These are phyloP conservation scores for Pythium myriotylum DNA, from an alignment of 352 stramenopile genomes.

Conservation along the genomic window DNA sequence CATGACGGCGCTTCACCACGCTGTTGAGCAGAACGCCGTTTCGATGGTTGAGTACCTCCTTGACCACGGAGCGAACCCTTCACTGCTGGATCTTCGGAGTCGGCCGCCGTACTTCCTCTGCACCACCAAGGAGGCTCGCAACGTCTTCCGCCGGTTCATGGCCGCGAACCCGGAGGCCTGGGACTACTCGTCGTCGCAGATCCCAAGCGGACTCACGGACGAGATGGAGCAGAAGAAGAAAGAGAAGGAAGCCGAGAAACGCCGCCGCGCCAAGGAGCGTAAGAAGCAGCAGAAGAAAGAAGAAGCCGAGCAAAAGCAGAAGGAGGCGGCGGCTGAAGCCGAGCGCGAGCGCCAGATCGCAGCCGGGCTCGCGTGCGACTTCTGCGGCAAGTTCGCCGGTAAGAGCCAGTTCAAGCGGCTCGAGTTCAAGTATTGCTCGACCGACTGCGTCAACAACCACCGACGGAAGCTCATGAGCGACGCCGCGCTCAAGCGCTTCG, in stretches of 20 bases:
- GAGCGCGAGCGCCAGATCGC: conserved; percentile 76
- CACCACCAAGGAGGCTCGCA: conserved; percentile 84
- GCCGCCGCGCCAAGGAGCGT: conserved; percentile 81
- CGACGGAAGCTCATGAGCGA: conserved; percentile 93
- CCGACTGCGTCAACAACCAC: conserved; percentile 92
- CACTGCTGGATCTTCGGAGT: conserved; percentile 73
- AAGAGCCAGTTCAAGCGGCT: conserved; percentile 91
- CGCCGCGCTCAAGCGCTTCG: conserved; percentile 84
- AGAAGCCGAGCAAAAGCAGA: conserved; percentile 62
- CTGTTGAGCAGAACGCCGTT: conserved; percentile 47
- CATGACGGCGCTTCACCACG: conserved; percentile 84
- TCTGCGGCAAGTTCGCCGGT: conserved; percentile 80
- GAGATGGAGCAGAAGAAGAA: conserved; percentile 88
- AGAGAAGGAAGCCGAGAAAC: conserved; percentile 88
- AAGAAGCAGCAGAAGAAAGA: conserved; percentile 92
- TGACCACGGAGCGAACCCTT: conserved; percentile 84
- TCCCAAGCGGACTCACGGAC: conserved; percentile 71
- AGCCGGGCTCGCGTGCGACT: conserved; percentile 74
- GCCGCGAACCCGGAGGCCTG: conserved; percentile 78
- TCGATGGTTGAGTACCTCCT: conserved; percentile 75
- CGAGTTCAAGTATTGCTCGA: conserved; percentile 94
- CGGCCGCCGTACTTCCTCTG: conserved; percentile 92
- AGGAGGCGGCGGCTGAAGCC: conserved; percentile 61
- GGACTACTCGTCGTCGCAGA: conserved; percentile 73
- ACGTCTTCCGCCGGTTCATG: conserved; percentile 91